Percentiles rank a stretch among this genome's conserved stretches.
Evolutionary conservation across 169 alveolate genomes (phyloP).

Genomic region (Plasmodium gonderi): DNA sequence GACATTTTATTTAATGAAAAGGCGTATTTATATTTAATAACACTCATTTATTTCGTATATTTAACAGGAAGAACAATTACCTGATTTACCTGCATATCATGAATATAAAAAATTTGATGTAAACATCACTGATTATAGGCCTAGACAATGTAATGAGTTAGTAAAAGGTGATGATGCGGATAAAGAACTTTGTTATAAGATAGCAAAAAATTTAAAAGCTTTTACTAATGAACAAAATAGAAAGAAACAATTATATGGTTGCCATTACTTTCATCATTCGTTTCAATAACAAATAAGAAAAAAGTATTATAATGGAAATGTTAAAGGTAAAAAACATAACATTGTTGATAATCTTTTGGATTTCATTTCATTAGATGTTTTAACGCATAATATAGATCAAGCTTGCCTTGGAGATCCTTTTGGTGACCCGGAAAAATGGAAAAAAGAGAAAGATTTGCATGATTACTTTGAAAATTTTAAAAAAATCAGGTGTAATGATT

Average conservation of each 20-base stretch:
- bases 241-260: not conserved
- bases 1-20: not conserved
- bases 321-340: not conserved
- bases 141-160: not conserved
- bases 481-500: not conserved
- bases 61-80: not conserved
- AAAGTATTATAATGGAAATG: not conserved
- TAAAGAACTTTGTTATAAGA: not conserved
- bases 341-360: not conserved
- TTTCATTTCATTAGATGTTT: not conserved
- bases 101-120: not conserved
- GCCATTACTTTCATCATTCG: not conserved
- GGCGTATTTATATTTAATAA: not conserved
- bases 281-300: not conserved
- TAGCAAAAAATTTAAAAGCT: no score
- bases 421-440: not conserved
- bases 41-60: not conserved
- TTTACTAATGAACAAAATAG: not conserved
- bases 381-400: not conserved
- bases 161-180: not conserved
- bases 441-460: not conserved
- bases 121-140: not conserved
- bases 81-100: not conserved
- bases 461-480: not conserved
- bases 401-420: not conserved